These are phyloP conservation scores for Arabidopsis hybrid DNA, from an alignment of 441 rosid genomes.

Conservation along the genomic window DNA sequence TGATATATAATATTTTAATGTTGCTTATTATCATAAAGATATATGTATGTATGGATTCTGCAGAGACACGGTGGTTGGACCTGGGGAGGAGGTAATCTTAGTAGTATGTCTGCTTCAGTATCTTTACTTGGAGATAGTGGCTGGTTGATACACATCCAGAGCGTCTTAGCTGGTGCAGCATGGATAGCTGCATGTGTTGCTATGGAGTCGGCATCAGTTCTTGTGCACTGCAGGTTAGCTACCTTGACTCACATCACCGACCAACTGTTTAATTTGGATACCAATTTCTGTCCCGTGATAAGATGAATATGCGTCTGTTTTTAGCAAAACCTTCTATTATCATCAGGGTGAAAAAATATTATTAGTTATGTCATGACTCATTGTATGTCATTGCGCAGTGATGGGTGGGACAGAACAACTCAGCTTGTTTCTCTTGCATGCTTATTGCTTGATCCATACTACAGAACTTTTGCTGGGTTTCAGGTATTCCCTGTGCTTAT, in stretches of 20 bases:
- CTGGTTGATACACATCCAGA: conserved; percentile 97
- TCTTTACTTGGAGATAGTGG: conserved; percentile 99
- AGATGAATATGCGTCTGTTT: conserved; percentile 24
- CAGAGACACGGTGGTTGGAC: conserved; percentile 99
- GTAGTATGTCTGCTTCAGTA: conserved; percentile 99
- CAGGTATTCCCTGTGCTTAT: not conserved
- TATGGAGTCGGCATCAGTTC: conserved; percentile 95
- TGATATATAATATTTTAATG: conserved; percentile 13
- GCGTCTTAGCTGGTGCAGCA: conserved; percentile 96
- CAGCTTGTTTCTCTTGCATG: conserved; percentile 95
- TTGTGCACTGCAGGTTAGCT: conserved; percentile 97
- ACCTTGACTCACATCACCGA: conserved; percentile 31
- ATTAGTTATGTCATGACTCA: conserved; percentile 20
- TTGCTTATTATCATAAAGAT: conserved; percentile 1
- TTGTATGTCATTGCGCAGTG: conserved; percentile 58
- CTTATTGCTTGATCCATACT: too few species aligned
- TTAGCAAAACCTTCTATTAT: conserved; percentile 13
- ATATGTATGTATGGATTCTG: conserved; percentile 42
- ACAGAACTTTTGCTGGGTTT: too few species aligned
- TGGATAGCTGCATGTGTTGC: conserved; percentile 99
- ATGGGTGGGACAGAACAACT: conserved; percentile 99
- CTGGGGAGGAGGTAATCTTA: conserved; percentile 99
- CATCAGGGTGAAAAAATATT: not conserved
- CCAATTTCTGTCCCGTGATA: not conserved
- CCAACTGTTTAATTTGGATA: conserved; percentile 18